phyloP scores from a whole-genome alignment of 257 asterid species.

The Solanum microdontum region DNA sequence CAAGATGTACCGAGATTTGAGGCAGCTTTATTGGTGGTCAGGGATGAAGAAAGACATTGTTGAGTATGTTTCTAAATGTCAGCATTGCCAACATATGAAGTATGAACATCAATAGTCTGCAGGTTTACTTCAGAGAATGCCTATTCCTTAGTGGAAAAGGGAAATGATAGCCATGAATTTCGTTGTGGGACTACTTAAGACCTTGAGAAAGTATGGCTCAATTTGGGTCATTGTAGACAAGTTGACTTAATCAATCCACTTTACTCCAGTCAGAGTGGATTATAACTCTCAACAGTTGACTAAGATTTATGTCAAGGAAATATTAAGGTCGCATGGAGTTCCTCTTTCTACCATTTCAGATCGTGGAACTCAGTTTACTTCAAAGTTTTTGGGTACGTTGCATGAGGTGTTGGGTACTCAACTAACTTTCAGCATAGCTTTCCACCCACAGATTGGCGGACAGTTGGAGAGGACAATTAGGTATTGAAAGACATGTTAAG shows the following conservation, averaged over 20 bases:
- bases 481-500: neutral
- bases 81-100: neutral
- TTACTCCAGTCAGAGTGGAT: neutral
- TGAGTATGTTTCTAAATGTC: neutral
- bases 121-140: neutral
- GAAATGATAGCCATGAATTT: neutral
- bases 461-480: neutral
- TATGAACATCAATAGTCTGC: neutral
- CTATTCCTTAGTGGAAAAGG: neutral
- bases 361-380: neutral
- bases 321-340: neutral
- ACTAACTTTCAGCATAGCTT: neutral
- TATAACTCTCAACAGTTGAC: neutral
- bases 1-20: neutral
- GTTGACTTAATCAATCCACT: neutral
- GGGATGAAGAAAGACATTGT: neutral
- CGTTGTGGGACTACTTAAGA: neutral
- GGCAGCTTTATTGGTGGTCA: neutral
- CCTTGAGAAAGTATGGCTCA: neutral
- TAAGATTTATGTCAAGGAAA: neutral
- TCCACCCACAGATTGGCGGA: neutral
- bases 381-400: no score
- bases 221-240: neutral
- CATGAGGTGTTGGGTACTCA: neutral
- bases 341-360: neutral